Conservation (phyloP, 345 rosid genomes). For the Populus nigra region DNA sequence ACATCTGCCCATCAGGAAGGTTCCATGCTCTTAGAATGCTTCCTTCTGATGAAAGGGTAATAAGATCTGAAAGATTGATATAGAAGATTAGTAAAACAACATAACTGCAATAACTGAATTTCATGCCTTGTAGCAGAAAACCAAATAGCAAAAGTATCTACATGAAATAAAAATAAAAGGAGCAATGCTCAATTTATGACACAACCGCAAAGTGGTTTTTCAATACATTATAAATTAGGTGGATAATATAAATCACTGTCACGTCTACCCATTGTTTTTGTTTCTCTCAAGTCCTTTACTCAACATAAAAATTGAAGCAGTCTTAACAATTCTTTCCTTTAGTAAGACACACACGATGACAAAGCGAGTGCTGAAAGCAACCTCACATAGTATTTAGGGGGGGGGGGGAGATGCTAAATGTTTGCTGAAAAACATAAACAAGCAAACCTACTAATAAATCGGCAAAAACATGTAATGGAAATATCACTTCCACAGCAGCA, state of each 20-base stretch:
- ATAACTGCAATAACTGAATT: background rate
- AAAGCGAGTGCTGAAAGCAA: background rate
- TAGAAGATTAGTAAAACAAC: constrained; percentile 5
- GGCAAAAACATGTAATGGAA: background rate
- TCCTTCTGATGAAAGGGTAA: constrained; percentile 80
- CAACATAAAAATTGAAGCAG: background rate
- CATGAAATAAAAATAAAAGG: background rate
- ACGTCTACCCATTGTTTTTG: background rate
- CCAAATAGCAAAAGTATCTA: background rate
- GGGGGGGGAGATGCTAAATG: too few relatives aligned
- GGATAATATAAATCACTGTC: background rate
- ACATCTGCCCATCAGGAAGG: constrained; percentile 99
- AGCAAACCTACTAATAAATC: background rate
- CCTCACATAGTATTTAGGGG: background rate
- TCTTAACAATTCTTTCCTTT: background rate
- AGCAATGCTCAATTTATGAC: background rate
- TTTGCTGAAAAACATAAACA: background rate
- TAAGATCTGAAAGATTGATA: constrained; percentile 55
- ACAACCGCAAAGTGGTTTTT: background rate
- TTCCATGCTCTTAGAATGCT: constrained; percentile 90
- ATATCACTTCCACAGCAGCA: background rate
- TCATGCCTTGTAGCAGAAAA: background rate
- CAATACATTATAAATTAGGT: background rate
- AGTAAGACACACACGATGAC: too few relatives aligned
- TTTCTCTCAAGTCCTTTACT: background rate